A percentile compares a stretch with the other conserved stretches of the same genome.
phyloP scores from a whole-genome alignment of 108 stramenopile genomes.

The Parietichytrium sp. region DNA sequence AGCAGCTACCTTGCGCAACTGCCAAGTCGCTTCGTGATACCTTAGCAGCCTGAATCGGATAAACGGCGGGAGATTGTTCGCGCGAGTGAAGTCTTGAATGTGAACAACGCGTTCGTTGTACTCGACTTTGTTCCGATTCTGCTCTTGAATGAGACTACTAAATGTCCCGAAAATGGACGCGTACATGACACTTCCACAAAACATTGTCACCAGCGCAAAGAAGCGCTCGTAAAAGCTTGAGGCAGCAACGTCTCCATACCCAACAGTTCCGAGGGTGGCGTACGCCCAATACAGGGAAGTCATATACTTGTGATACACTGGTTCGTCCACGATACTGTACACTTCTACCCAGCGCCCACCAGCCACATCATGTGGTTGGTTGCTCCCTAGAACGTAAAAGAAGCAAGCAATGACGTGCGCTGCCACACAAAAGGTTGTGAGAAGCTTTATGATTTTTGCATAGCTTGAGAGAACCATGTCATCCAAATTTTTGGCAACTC shows the following conservation, averaged over 20 bases:
- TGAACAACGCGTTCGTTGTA: neutral
- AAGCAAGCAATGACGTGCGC: constrained; percentile 17
- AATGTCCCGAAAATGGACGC: constrained; percentile 45
- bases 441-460: neutral
- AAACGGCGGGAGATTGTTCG: neutral
- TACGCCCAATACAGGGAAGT: constrained; percentile 47
- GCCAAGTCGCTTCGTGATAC: constrained; percentile 34
- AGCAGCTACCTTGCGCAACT: constrained; percentile 1
- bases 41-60: neutral
- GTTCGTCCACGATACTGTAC: neutral
- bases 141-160: constrained; percentile 19
- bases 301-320: neutral
- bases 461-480: constrained; percentile 15
- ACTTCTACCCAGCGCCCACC: neutral
- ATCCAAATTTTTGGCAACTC: neutral
- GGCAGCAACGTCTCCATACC: constrained; percentile 48
- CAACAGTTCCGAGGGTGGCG: constrained; percentile 47
- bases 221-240: neutral
- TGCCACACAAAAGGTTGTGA: neutral
- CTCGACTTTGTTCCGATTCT: neutral
- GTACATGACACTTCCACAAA: constrained; percentile 40
- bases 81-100: neutral
- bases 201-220: constrained; percentile 35
- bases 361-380: neutral
- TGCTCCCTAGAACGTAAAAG: neutral